Conservation (phyloP, 306 rosid genomes). For the Alnus glutinosa region DNA sequence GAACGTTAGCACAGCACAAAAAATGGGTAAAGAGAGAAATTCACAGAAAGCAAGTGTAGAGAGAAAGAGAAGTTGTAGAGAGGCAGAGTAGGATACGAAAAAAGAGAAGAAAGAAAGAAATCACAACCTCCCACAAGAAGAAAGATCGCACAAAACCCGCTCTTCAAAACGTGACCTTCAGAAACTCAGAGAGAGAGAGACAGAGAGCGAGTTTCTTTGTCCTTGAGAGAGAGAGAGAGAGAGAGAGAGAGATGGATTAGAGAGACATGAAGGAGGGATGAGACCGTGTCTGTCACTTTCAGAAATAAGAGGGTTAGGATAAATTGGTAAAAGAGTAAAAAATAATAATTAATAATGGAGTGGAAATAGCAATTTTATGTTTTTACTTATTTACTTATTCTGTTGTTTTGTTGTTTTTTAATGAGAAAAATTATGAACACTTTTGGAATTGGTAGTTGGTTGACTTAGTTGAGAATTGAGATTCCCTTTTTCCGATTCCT, state of each 20-base stretch:
- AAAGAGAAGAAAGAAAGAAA: slow-evolving; percentile 21
- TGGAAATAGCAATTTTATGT: too few species aligned
- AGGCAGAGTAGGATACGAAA: not conserved
- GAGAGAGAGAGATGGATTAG: not conserved
- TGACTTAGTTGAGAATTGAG: not conserved
- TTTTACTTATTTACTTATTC: too few species aligned
- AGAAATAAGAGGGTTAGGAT: too few species aligned
- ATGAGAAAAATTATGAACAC: too few species aligned
- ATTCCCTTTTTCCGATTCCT: not conserved
- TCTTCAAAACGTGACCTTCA: slow-evolving; percentile 26
- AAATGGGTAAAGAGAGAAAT: not conserved
- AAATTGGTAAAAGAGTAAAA: too few species aligned
- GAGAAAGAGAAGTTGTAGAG: not conserved
- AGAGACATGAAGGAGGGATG: not conserved
- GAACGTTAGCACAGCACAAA: not conserved
- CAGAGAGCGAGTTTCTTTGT: not conserved
- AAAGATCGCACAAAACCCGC: slow-evolving; percentile 36
- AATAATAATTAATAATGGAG: too few species aligned
- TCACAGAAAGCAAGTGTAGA: not conserved
- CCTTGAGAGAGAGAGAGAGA: not conserved
- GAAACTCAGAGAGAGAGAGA: not conserved
- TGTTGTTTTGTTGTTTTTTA: too few species aligned
- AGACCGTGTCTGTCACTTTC: too few species aligned
- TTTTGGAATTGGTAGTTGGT: not conserved
- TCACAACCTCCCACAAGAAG: slow-evolving; percentile 31